A percentile compares a stretch with the other conserved stretches of the same genome.
Evolutionary conservation across 768 basidiomycete species (phyloP).

Genomic region (Amanita fuliginea): DNA sequence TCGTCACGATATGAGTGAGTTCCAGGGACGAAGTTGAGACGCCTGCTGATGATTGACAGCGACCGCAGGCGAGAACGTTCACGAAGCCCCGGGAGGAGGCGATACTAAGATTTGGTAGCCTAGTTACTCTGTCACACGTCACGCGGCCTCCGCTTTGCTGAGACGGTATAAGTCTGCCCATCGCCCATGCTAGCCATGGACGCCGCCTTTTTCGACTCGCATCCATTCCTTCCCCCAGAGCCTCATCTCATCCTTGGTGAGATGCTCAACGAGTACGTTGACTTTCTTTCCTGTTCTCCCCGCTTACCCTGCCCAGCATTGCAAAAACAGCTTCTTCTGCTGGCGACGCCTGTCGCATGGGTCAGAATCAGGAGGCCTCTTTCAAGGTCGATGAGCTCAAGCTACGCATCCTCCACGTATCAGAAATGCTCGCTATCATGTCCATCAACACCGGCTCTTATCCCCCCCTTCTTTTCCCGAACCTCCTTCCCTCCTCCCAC

Average conservation of each 20-base stretch:
- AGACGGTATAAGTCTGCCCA: conserved; percentile 13
- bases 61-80: conserved; percentile 69
- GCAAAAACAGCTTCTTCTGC: conserved; percentile 50
- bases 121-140: not conserved
- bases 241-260: conserved; percentile 24
- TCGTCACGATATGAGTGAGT: conserved; percentile 69
- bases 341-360: conserved; percentile 35
- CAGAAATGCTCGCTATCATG: conserved; percentile 40
- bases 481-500: conserved; percentile 9
- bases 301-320: conserved; percentile 31
- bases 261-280: conserved; percentile 43
- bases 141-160: not conserved
- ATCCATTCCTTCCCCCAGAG: conserved; percentile 9
- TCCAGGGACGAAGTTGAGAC: conserved; percentile 14
- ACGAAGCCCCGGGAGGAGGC: conserved; percentile 57
- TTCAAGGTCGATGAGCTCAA: conserved; percentile 45
- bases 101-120: conserved; percentile 24
- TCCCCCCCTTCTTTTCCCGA: conserved; percentile 6
- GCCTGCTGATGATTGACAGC: conserved; percentile 26
- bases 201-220: conserved; percentile 2
- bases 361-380: conserved; percentile 34
- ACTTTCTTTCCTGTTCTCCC: conserved; percentile 1
- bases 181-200: not conserved
- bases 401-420: conserved; percentile 39
- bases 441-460: conserved; percentile 17